These are phyloP conservation scores for Neonectria magnoliae DNA, from an alignment of 2,329 filamentous ascomycete genomes.

Conservation along the genomic window DNA sequence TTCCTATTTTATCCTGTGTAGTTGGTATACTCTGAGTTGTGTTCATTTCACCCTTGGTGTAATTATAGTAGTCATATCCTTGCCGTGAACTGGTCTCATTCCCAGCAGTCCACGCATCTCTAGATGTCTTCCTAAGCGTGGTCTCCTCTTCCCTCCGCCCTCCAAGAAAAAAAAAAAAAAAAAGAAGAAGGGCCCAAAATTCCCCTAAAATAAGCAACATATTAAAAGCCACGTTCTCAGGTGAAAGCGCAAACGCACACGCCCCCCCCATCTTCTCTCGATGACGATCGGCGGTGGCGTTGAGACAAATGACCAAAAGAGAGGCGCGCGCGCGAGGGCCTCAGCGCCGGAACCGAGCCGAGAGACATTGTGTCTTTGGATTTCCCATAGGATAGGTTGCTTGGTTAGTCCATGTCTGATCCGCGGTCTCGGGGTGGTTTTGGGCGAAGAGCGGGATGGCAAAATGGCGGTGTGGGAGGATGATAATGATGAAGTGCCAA, in stretches of 20 bases:
- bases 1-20: no score
- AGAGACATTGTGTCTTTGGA: slow-evolving; percentile 12
- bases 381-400: not conserved
- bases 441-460: not conserved
- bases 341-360: not conserved
- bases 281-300: not conserved
- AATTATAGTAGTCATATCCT: no score
- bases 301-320: not conserved
- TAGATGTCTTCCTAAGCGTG: not conserved
- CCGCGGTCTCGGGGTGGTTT: slow-evolving; percentile 1
- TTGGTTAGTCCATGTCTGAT: not conserved
- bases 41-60: not conserved
- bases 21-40: not conserved
- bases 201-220: no score
- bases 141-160: not conserved
- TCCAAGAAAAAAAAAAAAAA: no score
- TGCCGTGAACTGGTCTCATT: not conserved
- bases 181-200: no score
- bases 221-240: not conserved
- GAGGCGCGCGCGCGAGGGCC: not conserved
- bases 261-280: not conserved
- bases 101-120: not conserved
- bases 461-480: slow-evolving; percentile 11
- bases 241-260: not conserved
- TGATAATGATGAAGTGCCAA: not conserved